Conservation (phyloP, 2,329 filamentous ascomycete species). For the Xylariaceae sp. region DNA sequence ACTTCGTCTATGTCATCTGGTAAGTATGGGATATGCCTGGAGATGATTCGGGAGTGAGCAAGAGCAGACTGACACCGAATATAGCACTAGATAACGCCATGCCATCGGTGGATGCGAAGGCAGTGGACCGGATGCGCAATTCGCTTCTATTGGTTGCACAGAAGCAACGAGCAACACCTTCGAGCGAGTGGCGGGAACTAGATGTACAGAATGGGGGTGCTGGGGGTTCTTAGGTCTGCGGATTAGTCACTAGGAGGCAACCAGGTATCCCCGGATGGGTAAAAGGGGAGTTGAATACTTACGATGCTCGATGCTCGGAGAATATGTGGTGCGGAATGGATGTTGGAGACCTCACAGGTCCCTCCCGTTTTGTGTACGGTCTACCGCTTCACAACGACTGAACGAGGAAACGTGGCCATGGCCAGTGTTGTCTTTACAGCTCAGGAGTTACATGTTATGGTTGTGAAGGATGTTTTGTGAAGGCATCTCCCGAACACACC, state of each 20-base stretch:
- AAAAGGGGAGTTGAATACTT: neutral
- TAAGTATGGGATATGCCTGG: constrained; percentile 7
- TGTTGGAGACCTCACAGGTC: neutral
- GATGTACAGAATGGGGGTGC: neutral
- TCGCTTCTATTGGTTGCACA: constrained; percentile 17
- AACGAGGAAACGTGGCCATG: too few species aligned
- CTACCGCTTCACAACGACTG: too few species aligned
- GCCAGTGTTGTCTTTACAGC: too few species aligned
- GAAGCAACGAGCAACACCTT: neutral
- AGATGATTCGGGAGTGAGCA: neutral
- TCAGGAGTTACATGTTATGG: too few species aligned
- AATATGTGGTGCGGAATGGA: neutral
- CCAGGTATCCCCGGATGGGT: neutral
- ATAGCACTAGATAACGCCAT: constrained; percentile 2
- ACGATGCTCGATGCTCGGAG: neutral
- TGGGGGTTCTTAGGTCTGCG: neutral
- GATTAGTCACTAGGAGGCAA: neutral
- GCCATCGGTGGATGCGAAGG: constrained; percentile 6
- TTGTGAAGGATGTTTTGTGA: too few species aligned
- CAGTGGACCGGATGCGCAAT: constrained; percentile 10
- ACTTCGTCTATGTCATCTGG: constrained; percentile 5
- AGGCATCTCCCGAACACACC: too few species aligned
- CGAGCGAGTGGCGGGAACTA: neutral
- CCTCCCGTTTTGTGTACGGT: too few species aligned
- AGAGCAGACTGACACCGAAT: constrained; percentile 2